A percentile compares a stretch with the other conserved stretches of the same genome.
phyloP scores from a whole-genome alignment of 1,284 basidiomycete species.

The Rhodotorula sp. region DNA sequence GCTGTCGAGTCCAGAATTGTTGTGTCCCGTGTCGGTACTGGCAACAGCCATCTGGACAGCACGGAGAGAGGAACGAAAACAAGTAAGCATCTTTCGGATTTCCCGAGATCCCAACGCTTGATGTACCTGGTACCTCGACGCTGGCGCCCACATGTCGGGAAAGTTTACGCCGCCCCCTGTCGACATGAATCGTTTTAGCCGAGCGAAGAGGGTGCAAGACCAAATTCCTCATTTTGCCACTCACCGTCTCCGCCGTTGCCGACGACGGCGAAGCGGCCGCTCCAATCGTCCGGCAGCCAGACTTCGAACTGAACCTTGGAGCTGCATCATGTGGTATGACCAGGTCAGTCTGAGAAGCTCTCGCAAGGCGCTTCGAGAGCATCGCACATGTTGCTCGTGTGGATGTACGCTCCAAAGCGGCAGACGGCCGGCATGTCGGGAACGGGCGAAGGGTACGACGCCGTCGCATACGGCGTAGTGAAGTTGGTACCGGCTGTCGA shows the following conservation, averaged over 20 bases:
- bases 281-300: slow-evolving; percentile 18
- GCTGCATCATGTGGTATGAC: too few relatives aligned
- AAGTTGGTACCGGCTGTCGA: slow-evolving; percentile 10
- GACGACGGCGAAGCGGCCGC: slow-evolving; percentile 39
- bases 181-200: too few relatives aligned
- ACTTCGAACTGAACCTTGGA: slow-evolving; percentile 42
- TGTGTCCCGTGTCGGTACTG: slow-evolving; percentile 34
- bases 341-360: too few relatives aligned
- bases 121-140: not conserved
- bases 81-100: too few relatives aligned
- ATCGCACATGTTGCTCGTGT: slow-evolving; percentile 14
- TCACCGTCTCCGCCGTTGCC: slow-evolving; percentile 37
- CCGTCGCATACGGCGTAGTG: not conserved
- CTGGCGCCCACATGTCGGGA: slow-evolving; percentile 11
- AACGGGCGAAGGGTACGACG: slow-evolving; percentile 20
- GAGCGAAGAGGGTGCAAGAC: too few relatives aligned
- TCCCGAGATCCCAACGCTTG: too few relatives aligned
- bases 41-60: slow-evolving; percentile 18
- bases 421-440: slow-evolving; percentile 32
- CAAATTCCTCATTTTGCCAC: too few relatives aligned
- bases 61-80: too few relatives aligned
- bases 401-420: slow-evolving; percentile 36
- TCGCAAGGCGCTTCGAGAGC: too few relatives aligned
- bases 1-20: slow-evolving; percentile 23
- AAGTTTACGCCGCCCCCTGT: slow-evolving; percentile 33